Evolutionary conservation across 2,329 filamentous ascomycete genomes (phyloP).

Genomic region (Fusarium zealandicum): DNA sequence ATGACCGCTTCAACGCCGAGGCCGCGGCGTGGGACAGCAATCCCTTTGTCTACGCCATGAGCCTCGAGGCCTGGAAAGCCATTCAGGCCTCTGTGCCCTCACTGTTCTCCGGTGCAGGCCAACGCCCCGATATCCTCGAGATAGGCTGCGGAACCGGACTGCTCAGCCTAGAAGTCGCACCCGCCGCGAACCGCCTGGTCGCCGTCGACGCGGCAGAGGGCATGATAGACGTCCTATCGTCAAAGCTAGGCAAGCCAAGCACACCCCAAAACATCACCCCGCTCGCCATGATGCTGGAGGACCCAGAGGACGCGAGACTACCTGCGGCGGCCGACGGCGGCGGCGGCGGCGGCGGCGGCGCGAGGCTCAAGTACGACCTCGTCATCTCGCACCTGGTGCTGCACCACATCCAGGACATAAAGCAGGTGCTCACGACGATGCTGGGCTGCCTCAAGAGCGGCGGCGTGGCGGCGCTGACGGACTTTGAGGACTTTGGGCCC

Average conservation of each 20-base stretch:
- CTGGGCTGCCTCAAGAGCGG: slow-evolving; percentile 55
- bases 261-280: slow-evolving; percentile 53
- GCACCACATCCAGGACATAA: slow-evolving; percentile 60
- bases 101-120: neutral
- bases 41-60: slow-evolving; percentile 57
- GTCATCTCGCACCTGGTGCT: slow-evolving; percentile 61
- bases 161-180: slow-evolving; percentile 57
- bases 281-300: slow-evolving; percentile 55
- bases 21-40: slow-evolving; percentile 63
- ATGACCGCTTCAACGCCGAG: slow-evolving; percentile 60
- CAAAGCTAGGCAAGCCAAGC: slow-evolving; percentile 49
- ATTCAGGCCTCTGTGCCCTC: slow-evolving; percentile 39
- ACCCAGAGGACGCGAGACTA: slow-evolving; percentile 56
- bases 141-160: slow-evolving; percentile 65
- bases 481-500: slow-evolving; percentile 64
- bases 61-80: slow-evolving; percentile 41
- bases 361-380: slow-evolving; percentile 56
- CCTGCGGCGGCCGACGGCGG: slow-evolving; percentile 44
- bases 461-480: slow-evolving; percentile 60
- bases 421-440: slow-evolving; percentile 53
- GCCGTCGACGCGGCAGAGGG: slow-evolving; percentile 62
- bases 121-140: slow-evolving; percentile 55
- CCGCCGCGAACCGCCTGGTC: slow-evolving; percentile 55
- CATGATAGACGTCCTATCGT: slow-evolving; percentile 60
- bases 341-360: slow-evolving; percentile 40